phyloP scores from a whole-genome alignment of 345 rosid genomes.

The Syzygium oleosum region DNA sequence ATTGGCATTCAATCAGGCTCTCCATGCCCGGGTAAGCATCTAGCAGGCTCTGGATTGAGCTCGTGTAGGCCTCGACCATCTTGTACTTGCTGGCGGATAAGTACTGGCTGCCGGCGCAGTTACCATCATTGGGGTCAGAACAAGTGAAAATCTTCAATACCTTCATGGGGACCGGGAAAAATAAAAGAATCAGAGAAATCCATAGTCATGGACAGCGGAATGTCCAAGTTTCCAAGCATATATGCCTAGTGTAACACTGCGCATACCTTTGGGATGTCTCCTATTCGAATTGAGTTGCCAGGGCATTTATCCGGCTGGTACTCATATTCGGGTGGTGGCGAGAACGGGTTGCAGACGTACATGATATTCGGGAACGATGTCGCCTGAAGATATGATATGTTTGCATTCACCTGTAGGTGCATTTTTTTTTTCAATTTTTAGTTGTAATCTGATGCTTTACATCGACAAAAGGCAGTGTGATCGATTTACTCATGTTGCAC shows the following conservation, averaged over 20 bases:
- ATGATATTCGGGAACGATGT: constrained; percentile 1
- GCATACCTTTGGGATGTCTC: constrained; percentile 49
- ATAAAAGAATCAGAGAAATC: not conserved
- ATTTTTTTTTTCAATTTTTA: not conserved
- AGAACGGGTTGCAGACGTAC: constrained; percentile 63
- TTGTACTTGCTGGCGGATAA: constrained; percentile 20
- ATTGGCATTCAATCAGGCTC: constrained; percentile 39
- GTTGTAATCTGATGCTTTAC: not conserved
- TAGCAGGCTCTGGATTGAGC: constrained; percentile 40
- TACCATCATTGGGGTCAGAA: constrained; percentile 25
- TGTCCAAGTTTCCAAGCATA: not conserved
- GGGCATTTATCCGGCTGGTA: constrained; percentile 46
- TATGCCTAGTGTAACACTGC: not conserved
- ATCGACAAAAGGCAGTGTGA: not conserved
- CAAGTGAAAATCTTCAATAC: constrained; percentile 32
- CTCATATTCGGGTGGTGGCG: constrained; percentile 43
- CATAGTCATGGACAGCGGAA: not conserved
- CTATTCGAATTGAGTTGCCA: constrained; percentile 29
- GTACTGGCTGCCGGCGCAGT: constrained; percentile 36
- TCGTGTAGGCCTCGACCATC: constrained; percentile 36
- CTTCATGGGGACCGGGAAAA: not conserved
- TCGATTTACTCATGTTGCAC: not conserved
- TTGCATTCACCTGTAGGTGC: constrained; percentile 44
- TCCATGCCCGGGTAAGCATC: constrained; percentile 51
- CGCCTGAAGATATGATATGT: constrained; percentile 26